Conservation (phyloP, 352 stramenopile species). For the Phytopythium sindhum region DNA sequence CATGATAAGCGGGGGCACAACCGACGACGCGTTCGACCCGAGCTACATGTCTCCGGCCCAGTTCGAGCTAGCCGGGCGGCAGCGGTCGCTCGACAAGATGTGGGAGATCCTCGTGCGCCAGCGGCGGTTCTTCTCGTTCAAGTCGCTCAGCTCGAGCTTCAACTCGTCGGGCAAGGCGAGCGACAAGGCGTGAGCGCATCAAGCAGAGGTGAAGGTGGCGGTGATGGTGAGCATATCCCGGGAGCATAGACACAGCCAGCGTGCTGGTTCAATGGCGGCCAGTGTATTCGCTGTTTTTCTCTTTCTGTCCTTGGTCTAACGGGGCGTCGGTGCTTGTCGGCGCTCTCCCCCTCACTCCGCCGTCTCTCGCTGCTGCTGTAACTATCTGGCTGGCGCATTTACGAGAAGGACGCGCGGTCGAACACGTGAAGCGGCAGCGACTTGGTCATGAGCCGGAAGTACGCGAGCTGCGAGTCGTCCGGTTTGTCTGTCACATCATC, state of each 20-base stretch:
- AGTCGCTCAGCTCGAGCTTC: slow-evolving; percentile 37
- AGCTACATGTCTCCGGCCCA: background rate
- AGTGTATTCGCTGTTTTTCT: slow-evolving; percentile 5
- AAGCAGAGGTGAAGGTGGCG: background rate
- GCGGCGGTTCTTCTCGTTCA: slow-evolving; percentile 61
- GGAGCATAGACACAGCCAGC: background rate
- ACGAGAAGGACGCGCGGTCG: slow-evolving; percentile 82
- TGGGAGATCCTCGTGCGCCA: slow-evolving; percentile 54
- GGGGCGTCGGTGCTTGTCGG: background rate
- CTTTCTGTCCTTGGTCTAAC: background rate
- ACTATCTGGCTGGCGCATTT: slow-evolving; percentile 16
- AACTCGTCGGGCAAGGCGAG: slow-evolving; percentile 22
- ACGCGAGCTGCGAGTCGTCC: slow-evolving; percentile 64
- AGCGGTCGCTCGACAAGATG: slow-evolving; percentile 34
- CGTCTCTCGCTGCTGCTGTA: slow-evolving; percentile 1
- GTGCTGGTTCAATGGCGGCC: background rate
- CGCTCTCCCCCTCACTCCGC: background rate
- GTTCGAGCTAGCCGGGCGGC: slow-evolving; percentile 4
- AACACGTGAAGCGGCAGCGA: slow-evolving; percentile 73
- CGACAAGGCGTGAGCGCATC: slow-evolving; percentile 1
- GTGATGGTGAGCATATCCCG: background rate
- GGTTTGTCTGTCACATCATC: slow-evolving; percentile 50
- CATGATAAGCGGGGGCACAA: background rate
- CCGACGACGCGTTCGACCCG: slow-evolving; percentile 1
- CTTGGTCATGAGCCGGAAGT: slow-evolving; percentile 88